Evolutionary conservation across 176 grass and related monocot genomes (phyloP), one percentile per base, ranked within the genome.

Genomic region (Zoysia pacifica): DNA sequence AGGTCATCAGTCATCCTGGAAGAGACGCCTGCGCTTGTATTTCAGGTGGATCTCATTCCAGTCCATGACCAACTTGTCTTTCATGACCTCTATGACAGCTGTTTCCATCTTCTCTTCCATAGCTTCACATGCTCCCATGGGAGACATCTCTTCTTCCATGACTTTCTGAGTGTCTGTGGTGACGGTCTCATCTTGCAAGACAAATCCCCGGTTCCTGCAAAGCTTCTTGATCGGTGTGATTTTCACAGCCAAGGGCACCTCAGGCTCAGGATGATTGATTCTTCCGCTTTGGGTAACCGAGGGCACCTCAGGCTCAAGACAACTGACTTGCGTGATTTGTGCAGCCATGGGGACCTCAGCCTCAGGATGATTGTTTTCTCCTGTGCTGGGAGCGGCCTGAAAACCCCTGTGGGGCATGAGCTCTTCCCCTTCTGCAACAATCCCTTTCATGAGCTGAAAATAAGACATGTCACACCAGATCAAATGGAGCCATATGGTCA

Each of bases 391-490:
- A 11, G 20, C n/a, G 18, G 48, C 43, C 28, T 36, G 39, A 67
- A n/a, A 48, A 53, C 13, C 63, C 64, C 87, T 90, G 70, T 91
- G 89, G 11, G 54, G 42, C 89, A 94, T 89, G 7, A 91, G 37
- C 75, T 94, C 91, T 73, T 84, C 87, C 1, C 89, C 87, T 4
- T 80, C 79, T 14, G 12, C 45, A 13, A 93, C 87, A 2, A 80
- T 69, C 15, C 81, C 84, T 62, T 84, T 90, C 94, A 94, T 97
- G 14, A 94, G 59, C 91, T 94, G 38, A 2, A 50, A 72, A 18
- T 7, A 53, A 40, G 1, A 52, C 9, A 36, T 9, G 62, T 77
- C 3, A 55, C 16, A 61, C 47, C 0, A 46, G 8, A 48, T 6
- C 43, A 4, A 0, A 1, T 16, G 38, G 15, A 12, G 2, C 40